phyloP scores from a whole-genome alignment of 371 early-diverging fungal genomes.

The Lichtheimia ramosa region DNA sequence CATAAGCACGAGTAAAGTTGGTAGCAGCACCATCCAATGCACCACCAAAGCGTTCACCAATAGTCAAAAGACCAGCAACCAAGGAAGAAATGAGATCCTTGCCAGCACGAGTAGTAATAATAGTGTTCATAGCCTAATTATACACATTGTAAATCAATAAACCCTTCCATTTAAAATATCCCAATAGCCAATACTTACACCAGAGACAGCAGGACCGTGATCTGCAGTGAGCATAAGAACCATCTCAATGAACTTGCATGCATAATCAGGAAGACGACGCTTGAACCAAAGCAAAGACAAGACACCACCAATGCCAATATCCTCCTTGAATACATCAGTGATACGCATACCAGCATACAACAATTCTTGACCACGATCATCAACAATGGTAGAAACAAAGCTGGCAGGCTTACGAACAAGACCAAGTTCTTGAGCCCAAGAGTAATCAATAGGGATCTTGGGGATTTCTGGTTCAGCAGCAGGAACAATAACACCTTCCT shows the following conservation, averaged over 20 bases:
- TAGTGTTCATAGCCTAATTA: conserved; percentile 92
- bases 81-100: conserved; percentile 96
- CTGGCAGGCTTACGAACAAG: conserved; percentile 97
- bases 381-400: conserved; percentile 97
- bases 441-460: conserved; percentile 98
- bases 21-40: conserved; percentile 96
- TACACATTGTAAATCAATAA: neutral
- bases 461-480: conserved; percentile 90
- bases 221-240: conserved; percentile 98
- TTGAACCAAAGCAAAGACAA: conserved; percentile 97
- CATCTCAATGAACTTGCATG: conserved; percentile 98
- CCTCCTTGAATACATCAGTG: conserved; percentile 95
- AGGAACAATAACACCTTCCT: conserved; percentile 70
- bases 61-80: conserved; percentile 93
- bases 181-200: conserved; percentile 33
- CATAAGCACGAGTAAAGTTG: conserved; percentile 87
- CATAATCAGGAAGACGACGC: conserved; percentile 93
- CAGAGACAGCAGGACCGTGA: conserved; percentile 86
- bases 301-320: conserved; percentile 98
- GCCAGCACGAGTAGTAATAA: conserved; percentile 98
- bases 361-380: conserved; percentile 98
- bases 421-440: conserved; percentile 98
- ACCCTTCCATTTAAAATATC: neutral
- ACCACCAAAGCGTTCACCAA: conserved; percentile 96
- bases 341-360: conserved; percentile 98